A percentile compares a stretch with the other conserved stretches of the same genome.
Conservation (phyloP, 441 rosid genomes). For the Populus hybrid region DNA sequence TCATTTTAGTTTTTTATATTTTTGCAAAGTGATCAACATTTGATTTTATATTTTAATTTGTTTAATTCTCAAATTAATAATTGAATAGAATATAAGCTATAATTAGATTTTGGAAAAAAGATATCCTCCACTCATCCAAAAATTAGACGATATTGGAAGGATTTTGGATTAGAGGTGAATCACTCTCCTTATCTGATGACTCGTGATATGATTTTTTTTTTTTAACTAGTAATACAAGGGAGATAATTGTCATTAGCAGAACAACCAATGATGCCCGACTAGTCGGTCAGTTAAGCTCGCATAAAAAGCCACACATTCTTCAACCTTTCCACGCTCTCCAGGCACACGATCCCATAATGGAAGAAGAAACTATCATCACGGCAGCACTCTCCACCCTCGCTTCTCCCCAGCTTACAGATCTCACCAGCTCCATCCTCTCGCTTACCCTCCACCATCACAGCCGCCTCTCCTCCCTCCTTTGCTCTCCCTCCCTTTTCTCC, state of each 20-base stretch:
- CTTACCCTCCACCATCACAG: slow-evolving; percentile 46
- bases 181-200: not conserved
- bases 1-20: not conserved
- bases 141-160: not conserved
- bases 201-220: not conserved
- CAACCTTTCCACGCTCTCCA: slow-evolving; percentile 11
- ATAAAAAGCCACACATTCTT: slow-evolving; percentile 17
- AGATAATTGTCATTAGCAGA: not conserved
- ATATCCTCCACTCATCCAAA: not conserved
- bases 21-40: not conserved
- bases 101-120: not conserved
- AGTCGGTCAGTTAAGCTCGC: not conserved
- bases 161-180: not conserved
- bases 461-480: slow-evolving; percentile 65
- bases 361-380: slow-evolving; percentile 49
- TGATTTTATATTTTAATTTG: not conserved
- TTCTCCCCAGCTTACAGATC: slow-evolving; percentile 43
- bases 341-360: slow-evolving; percentile 48
- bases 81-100: not conserved
- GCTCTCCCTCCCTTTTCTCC: slow-evolving; percentile 71
- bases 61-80: not conserved
- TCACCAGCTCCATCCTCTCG: slow-evolving; percentile 48
- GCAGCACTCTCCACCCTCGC: slow-evolving; percentile 60
- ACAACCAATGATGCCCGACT: not conserved
- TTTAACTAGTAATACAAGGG: not conserved